Evolutionary conservation across 768 basidiomycete genomes (phyloP).

Genomic region (Trametes cubensis): DNA sequence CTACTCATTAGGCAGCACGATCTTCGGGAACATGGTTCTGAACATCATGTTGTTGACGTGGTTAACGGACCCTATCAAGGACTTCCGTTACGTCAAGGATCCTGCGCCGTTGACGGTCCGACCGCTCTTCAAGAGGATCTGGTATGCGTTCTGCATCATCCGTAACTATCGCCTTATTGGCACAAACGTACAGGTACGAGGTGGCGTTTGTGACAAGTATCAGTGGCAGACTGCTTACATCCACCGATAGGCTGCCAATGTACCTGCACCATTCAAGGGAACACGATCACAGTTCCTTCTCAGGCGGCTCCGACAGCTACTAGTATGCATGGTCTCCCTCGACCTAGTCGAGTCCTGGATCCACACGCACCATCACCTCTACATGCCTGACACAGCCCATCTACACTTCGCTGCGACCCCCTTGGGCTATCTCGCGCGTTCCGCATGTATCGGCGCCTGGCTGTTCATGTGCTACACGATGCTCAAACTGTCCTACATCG

Average conservation of each 20-base stretch:
- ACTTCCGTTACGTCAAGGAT: conserved; percentile 8
- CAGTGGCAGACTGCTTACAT: background rate
- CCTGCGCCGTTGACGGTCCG: background rate
- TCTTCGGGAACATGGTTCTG: conserved; percentile 11
- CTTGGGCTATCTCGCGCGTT: conserved; percentile 3
- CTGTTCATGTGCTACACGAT: conserved; percentile 8
- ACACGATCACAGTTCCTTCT: conserved; percentile 13
- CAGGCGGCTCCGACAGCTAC: conserved; percentile 4
- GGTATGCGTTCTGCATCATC: conserved; percentile 13
- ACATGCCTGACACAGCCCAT: background rate
- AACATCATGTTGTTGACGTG: conserved; percentile 10
- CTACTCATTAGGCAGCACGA: conserved; percentile 13
- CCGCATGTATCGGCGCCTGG: conserved; percentile 2
- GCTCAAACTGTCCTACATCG: conserved; percentile 19
- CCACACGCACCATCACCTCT: conserved; percentile 7
- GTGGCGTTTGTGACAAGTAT: no score
- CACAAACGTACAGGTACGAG: conserved; percentile 25
- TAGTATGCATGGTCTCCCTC: conserved; percentile 9
- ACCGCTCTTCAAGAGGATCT: conserved; percentile 10
- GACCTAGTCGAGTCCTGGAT: conserved; percentile 17
- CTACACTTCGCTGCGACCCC: background rate
- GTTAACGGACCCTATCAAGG: conserved; percentile 12
- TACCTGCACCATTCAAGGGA: conserved; percentile 14
- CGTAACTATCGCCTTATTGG: conserved; percentile 25
- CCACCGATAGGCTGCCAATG: conserved; percentile 13